Conservation (phyloP, 495 filamentous ascomycete species). For the Trichodelitschia bisporula region DNA sequence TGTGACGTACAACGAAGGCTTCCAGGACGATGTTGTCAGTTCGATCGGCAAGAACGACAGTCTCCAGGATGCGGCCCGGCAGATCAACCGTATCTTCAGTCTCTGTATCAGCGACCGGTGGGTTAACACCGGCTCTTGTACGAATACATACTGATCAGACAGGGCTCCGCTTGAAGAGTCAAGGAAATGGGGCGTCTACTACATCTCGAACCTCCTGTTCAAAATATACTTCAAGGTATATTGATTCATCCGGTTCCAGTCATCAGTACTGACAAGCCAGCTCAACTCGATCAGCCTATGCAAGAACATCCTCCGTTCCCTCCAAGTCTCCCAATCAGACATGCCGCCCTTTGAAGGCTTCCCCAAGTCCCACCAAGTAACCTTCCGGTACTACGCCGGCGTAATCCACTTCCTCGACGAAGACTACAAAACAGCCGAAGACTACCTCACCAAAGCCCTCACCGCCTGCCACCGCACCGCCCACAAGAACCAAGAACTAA, state of each 20-base stretch:
- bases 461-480: slow-evolving; percentile 45
- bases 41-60: slow-evolving; percentile 50
- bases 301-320: slow-evolving; percentile 66
- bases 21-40: slow-evolving; percentile 54
- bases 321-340: slow-evolving; percentile 48
- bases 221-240: slow-evolving; percentile 83
- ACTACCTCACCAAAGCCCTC: slow-evolving; percentile 55
- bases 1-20: slow-evolving; percentile 20
- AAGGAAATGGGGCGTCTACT: slow-evolving; percentile 91
- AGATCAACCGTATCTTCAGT: slow-evolving; percentile 72
- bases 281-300: slow-evolving; percentile 69
- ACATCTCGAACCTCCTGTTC: slow-evolving; percentile 78
- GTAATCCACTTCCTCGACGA: slow-evolving; percentile 80
- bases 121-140: slow-evolving; percentile 7
- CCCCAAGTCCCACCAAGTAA: slow-evolving; percentile 78
- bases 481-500: slow-evolving; percentile 60
- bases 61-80: slow-evolving; percentile 68
- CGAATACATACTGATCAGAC: slow-evolving; percentile 10
- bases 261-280: slow-evolving; percentile 12
- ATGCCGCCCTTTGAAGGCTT: slow-evolving; percentile 51
- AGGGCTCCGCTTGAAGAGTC: slow-evolving; percentile 74
- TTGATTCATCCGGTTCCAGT: neutral
- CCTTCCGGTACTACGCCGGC: slow-evolving; percentile 86
- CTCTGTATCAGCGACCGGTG: slow-evolving; percentile 76
- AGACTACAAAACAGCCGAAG: slow-evolving; percentile 67